Percentiles rank a stretch among this genome's conserved stretches.
These are phyloP conservation scores for Pittosporum tobira DNA, from an alignment of 129 eudicot genomes.

Conservation along the genomic window DNA sequence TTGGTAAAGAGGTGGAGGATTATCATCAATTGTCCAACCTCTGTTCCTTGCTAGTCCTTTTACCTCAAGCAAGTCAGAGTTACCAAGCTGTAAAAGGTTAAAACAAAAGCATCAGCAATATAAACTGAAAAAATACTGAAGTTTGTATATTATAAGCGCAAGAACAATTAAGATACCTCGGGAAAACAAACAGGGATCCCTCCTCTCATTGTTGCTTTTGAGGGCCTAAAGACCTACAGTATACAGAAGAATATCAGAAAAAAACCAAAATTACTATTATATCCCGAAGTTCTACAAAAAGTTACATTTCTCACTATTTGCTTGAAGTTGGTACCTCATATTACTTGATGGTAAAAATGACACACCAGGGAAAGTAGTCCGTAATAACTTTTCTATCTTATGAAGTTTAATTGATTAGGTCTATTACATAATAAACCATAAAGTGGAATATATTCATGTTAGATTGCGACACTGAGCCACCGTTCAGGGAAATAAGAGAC, in stretches of 20 bases:
- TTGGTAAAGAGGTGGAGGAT: constrained; percentile 65
- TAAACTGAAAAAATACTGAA: neutral
- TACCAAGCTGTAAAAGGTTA: constrained; percentile 50
- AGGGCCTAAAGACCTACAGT: constrained; percentile 56
- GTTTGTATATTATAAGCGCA: neutral
- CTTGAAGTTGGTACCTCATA: too few species aligned
- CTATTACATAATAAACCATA: too few species aligned
- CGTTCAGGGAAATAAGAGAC: too few species aligned
- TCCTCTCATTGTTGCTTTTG: constrained; percentile 83
- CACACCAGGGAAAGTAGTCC: too few species aligned
- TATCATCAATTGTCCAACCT: constrained; percentile 61
- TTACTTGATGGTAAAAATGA: too few species aligned
- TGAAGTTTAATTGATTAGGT: too few species aligned
- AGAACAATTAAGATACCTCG: constrained; percentile 42
- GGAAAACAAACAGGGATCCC: constrained; percentile 90
- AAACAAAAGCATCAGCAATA: constrained; percentile 7
- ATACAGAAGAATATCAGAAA: constrained; percentile 8
- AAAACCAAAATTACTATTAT: too few species aligned
- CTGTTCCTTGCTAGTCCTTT: constrained; percentile 85
- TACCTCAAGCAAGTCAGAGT: constrained; percentile 69
- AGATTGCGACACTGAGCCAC: too few species aligned
- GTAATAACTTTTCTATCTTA: too few species aligned
- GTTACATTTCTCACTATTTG: too few species aligned
- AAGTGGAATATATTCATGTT: too few species aligned
- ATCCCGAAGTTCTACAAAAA: too few species aligned